phyloP scores from a whole-genome alignment of 495 filamentous ascomycete genomes.

The Xylaria palmicola region DNA sequence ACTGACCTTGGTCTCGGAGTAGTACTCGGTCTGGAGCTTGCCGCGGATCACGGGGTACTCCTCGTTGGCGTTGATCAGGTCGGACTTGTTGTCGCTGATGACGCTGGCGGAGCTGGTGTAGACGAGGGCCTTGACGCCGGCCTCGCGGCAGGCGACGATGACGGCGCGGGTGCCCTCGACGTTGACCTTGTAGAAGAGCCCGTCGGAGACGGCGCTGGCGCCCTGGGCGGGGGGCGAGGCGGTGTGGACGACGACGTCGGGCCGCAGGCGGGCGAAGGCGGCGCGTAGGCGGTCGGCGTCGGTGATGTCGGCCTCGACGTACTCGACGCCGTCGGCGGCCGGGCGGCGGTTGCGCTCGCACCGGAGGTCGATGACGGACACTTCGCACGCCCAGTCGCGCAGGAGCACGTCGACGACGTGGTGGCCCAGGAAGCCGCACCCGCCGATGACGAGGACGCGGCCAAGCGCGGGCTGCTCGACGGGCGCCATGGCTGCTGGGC shows the following conservation, averaged over 20 bases:
- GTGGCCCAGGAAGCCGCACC: slow-evolving; percentile 69
- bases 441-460: slow-evolving; percentile 64
- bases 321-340: slow-evolving; percentile 63
- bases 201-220: slow-evolving; percentile 47
- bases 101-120: slow-evolving; percentile 92
- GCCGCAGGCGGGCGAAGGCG: slow-evolving; percentile 68
- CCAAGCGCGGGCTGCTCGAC: slow-evolving; percentile 47
- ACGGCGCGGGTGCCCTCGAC: slow-evolving; percentile 83
- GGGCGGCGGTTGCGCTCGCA: slow-evolving; percentile 73
- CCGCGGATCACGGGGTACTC: slow-evolving; percentile 75
- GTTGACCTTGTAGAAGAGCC: slow-evolving; percentile 81
- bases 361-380: slow-evolving; percentile 85
- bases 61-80: slow-evolving; percentile 90
- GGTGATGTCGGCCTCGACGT: slow-evolving; percentile 88
- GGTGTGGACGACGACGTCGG: slow-evolving; percentile 93
- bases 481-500: slow-evolving; percentile 30
- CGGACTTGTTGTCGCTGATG: slow-evolving; percentile 74
- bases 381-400: slow-evolving; percentile 52
- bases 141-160: slow-evolving; percentile 70
- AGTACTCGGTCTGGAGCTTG: slow-evolving; percentile 77
- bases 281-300: slow-evolving; percentile 60
- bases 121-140: slow-evolving; percentile 85
- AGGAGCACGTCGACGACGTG: slow-evolving; percentile 64
- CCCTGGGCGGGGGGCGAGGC: slow-evolving; percentile 67
- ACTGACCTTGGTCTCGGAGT: slow-evolving; percentile 80